Evolutionary conservation across 495 filamentous ascomycete species (phyloP).

Genomic region (Barbatosphaeria neglecta): DNA sequence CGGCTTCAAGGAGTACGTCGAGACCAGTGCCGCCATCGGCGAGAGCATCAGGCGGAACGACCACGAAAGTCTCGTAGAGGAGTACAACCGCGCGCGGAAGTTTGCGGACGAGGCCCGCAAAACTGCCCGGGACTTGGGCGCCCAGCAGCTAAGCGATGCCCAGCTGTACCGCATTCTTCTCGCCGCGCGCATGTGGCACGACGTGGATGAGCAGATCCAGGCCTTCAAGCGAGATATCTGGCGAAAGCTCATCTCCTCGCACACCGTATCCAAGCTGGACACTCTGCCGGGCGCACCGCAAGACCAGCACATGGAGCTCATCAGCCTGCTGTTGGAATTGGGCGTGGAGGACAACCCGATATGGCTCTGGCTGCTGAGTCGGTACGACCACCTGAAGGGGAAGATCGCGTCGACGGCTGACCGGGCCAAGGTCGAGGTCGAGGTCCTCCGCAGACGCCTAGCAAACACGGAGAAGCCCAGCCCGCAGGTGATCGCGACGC

Average conservation of each 20-base stretch:
- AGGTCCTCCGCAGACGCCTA: conserved; percentile 73
- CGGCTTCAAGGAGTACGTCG: conserved; percentile 65
- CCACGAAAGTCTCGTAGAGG: conserved; percentile 74
- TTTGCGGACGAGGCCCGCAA: conserved; percentile 63
- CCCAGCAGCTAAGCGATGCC: conserved; percentile 44
- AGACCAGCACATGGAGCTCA: conserved; percentile 83
- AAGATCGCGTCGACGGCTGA: conserved; percentile 72
- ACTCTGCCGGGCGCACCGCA: conserved; percentile 34
- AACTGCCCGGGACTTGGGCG: conserved; percentile 44
- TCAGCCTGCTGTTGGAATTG: conserved; percentile 74
- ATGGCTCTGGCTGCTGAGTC: conserved; percentile 84
- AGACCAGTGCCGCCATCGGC: conserved; percentile 61
- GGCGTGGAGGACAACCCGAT: conserved; percentile 94
- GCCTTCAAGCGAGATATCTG: conserved; percentile 81
- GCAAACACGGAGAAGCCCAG: conserved; percentile 59
- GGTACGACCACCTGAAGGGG: conserved; percentile 76
- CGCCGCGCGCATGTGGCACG: conserved; percentile 88
- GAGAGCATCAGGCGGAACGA: conserved; percentile 84
- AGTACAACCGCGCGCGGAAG: conserved; percentile 66
- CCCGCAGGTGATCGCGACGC: conserved; percentile 53
- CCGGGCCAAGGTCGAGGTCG: conserved; percentile 77
- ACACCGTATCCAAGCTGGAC: conserved; percentile 32
- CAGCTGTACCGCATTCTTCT: conserved; percentile 77
- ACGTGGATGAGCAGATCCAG: conserved; percentile 74
- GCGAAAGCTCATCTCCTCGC: conserved; percentile 56